A percentile compares a stretch with the other conserved stretches of the same genome.
Evolutionary conservation across 208 protist species (phyloP).

Genomic region (Crithidia bombi): DNA sequence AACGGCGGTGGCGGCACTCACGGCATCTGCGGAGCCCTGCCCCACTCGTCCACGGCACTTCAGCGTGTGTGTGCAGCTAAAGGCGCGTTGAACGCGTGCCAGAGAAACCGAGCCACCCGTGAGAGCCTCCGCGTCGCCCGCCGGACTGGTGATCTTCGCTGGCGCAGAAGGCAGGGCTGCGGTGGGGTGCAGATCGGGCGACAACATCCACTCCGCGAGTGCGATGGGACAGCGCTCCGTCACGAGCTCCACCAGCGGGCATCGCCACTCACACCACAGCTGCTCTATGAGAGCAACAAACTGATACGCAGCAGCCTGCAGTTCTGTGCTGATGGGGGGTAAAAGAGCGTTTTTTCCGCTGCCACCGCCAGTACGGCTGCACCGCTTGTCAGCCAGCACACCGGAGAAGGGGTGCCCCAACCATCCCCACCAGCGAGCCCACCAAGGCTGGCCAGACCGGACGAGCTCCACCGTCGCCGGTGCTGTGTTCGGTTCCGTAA

Average conservation of each 20-base stretch:
- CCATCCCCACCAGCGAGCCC: background rate
- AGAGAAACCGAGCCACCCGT: too few species aligned
- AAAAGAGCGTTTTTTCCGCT: background rate
- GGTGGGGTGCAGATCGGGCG: background rate
- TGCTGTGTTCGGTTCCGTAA: background rate
- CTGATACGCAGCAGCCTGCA: background rate
- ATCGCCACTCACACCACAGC: conserved; percentile 11
- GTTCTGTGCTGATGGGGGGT: background rate
- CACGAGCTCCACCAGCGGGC: conserved; percentile 22
- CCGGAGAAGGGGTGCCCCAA: background rate
- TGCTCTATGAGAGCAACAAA: conserved; percentile 15
- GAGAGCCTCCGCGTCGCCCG: background rate
- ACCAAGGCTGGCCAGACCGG: background rate
- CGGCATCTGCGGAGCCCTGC: background rate
- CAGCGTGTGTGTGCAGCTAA: conserved; percentile 12
- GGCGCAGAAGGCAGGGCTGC: background rate
- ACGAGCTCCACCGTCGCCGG: too few species aligned
- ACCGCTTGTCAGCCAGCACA: background rate
- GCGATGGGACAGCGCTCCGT: conserved; percentile 13
- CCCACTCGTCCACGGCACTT: conserved; percentile 3
- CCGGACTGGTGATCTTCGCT: background rate
- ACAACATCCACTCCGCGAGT: conserved; percentile 19
- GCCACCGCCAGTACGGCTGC: background rate
- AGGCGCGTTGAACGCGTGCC: conserved; percentile 3
- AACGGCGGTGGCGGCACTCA: background rate